These are phyloP conservation scores for Trichoderma sp. DNA, from an alignment of 2,329 filamentous ascomycete species.

Conservation along the genomic window DNA sequence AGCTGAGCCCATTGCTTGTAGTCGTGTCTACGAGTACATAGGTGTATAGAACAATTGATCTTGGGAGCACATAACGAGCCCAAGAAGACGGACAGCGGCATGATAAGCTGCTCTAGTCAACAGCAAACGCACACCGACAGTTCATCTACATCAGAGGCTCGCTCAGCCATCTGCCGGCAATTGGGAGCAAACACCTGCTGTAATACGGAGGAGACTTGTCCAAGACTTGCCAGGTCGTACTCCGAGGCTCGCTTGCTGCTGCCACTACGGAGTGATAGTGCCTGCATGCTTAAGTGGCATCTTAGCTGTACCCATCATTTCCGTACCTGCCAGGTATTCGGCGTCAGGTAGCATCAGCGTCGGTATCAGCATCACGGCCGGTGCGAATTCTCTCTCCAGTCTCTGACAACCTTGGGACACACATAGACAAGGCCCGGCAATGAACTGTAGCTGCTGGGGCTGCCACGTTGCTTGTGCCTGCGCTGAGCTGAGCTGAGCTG, in stretches of 20 bases:
- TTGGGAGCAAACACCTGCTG: neutral
- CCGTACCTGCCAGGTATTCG: neutral
- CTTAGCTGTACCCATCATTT: neutral
- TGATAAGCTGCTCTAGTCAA: neutral
- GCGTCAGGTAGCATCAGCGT: neutral
- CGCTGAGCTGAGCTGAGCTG: neutral
- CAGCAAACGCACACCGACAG: neutral
- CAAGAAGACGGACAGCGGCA: neutral
- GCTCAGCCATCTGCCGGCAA: neutral
- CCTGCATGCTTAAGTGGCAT: neutral
- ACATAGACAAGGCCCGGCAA: neutral
- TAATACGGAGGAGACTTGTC: neutral
- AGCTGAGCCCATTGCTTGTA: constrained; percentile 6
- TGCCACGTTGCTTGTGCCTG: constrained; percentile 4
- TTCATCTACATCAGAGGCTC: neutral
- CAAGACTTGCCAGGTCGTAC: neutral
- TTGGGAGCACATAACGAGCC: neutral
- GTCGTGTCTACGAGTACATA: neutral
- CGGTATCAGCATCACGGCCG: neutral
- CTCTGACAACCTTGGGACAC: neutral
- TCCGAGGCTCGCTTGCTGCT: neutral
- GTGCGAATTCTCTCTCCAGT: neutral
- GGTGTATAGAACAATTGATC: neutral
- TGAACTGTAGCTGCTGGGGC: neutral
- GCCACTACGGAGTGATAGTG: neutral